Percentiles rank a stretch among this genome's conserved stretches.
phyloP scores from a whole-genome alignment of 164 flowering plant species.

The Magnolia changhungtana region DNA sequence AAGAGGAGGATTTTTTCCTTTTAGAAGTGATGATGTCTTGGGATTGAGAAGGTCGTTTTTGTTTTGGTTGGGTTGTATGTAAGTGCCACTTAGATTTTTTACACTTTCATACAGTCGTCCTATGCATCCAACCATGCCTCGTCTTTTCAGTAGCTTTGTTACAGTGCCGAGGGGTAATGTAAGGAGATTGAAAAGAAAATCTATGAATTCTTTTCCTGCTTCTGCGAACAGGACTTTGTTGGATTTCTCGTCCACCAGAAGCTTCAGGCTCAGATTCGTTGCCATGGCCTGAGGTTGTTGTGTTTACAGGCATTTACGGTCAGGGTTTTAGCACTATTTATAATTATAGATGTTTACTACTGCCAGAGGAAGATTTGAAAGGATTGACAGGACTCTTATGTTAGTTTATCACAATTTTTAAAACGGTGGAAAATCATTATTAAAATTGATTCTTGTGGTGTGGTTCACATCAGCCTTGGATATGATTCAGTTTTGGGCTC shows the following conservation, averaged over 20 bases:
- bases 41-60: not conserved
- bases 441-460: too few species aligned
- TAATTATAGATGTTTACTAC: too few species aligned
- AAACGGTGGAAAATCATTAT: too few species aligned
- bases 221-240: conserved; percentile 36
- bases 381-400: too few species aligned
- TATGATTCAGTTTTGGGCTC: too few species aligned
- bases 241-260: conserved; percentile 10
- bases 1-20: not conserved
- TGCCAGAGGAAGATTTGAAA: too few species aligned
- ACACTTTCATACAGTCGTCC: conserved; percentile 1
- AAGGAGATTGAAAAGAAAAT: conserved; percentile 60
- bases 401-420: too few species aligned
- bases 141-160: conserved; percentile 30
- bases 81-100: not conserved
- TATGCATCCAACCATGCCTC: conserved; percentile 53
- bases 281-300: not conserved
- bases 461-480: too few species aligned
- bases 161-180: conserved; percentile 4
- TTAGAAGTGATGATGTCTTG: not conserved
- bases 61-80: not conserved
- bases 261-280: conserved; percentile 3
- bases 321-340: too few species aligned
- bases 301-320: too few species aligned
- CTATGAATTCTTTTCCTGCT: conserved; percentile 56